Base-by-base conservation (phyloP, 2,329 filamentous ascomycete species). In the Claviceps africana region DNA sequence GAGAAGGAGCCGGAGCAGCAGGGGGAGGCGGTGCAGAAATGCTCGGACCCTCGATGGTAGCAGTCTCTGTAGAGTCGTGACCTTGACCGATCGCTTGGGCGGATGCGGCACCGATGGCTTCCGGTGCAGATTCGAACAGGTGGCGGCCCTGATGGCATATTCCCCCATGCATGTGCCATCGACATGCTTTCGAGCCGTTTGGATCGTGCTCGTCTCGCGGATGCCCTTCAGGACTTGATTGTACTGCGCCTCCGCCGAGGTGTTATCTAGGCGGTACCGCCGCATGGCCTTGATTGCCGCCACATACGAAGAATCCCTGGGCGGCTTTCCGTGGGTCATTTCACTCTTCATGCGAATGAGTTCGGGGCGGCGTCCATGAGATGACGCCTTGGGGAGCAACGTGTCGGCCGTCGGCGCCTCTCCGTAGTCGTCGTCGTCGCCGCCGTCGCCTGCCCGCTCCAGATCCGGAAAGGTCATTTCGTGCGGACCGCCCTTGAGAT, bases 51-150 rank as follows among this genome's bases (percentile, higher is more conserved):
- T 42, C 4, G 43, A 25, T 2, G 51, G 21, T 10, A 33, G 8
- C n/a, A 53, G 35, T 25, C n/a, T 33, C 31, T 53, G 52, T 33
- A 53, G 21, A 15, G 52, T 53, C 28, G 52, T 53, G 10, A 53
- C 52, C 37, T 53, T 53, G 30, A 53, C 25, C 11, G 52, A 53
- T 10, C 48, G 52, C 15, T 6, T 51, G 17, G 52, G 52, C 15
- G 52, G 52, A 43, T 53, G 48, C 15, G 52, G 48, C n/a, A 51
- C 45, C 22, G 52, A 53, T 17, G 52, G 52, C 33, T 48, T 53
- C 4, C 48, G 30, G 22, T 53, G 52, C 28, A 53, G 48, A 19
- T 48, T 44, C 1, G 52, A 53, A 28, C 52, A 53, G 17, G 51
- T 39, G 35, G 52, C 52, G 9, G 52, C 52, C 21, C 44, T 37